A percentile compares a stretch with the other conserved stretches of the same genome.
Evolutionary conservation across 495 filamentous ascomycete genomes (phyloP).

Genomic region (Lichenothelia convexa): DNA sequence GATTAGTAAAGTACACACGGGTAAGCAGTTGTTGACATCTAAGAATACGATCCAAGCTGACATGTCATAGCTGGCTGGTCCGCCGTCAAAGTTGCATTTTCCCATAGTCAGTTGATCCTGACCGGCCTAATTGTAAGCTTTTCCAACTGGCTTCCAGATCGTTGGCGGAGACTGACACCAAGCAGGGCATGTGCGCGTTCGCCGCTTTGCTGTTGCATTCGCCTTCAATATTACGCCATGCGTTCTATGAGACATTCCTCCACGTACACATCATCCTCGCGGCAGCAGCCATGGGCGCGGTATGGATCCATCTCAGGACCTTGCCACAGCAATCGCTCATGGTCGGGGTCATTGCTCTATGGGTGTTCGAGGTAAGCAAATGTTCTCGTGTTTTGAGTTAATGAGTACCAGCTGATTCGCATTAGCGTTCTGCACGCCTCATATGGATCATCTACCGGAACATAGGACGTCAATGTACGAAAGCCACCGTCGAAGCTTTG

Average conservation of each 20-base stretch:
- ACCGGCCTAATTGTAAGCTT: slow-evolving; percentile 17
- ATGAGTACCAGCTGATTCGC: background rate
- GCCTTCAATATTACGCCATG: slow-evolving; percentile 63
- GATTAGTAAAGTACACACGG: slow-evolving; percentile 44
- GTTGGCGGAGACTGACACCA: background rate
- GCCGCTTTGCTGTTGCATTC: slow-evolving; percentile 41
- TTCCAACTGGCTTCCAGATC: no score
- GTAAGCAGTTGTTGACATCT: slow-evolving; percentile 13
- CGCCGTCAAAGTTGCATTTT: slow-evolving; percentile 29
- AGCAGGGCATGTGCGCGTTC: slow-evolving; percentile 30
- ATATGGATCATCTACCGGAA: slow-evolving; percentile 55
- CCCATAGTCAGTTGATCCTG: slow-evolving; percentile 12
- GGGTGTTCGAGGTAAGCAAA: slow-evolving; percentile 45
- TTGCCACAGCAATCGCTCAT: slow-evolving; percentile 49
- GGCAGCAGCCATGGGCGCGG: slow-evolving; percentile 36
- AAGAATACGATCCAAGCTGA: slow-evolving; percentile 9
- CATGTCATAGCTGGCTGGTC: slow-evolving; percentile 37
- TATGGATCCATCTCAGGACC: slow-evolving; percentile 53
- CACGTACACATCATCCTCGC: slow-evolving; percentile 60
- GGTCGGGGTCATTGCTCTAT: slow-evolving; percentile 47
- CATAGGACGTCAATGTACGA: slow-evolving; percentile 41
- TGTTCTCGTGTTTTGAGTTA: background rate
- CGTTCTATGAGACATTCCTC: slow-evolving; percentile 91
- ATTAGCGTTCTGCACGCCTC: slow-evolving; percentile 42
- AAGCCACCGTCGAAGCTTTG: slow-evolving; percentile 54